Base-by-base conservation (phyloP, 2,329 filamentous ascomycete species). In the Diplodia sapinea region DNA sequence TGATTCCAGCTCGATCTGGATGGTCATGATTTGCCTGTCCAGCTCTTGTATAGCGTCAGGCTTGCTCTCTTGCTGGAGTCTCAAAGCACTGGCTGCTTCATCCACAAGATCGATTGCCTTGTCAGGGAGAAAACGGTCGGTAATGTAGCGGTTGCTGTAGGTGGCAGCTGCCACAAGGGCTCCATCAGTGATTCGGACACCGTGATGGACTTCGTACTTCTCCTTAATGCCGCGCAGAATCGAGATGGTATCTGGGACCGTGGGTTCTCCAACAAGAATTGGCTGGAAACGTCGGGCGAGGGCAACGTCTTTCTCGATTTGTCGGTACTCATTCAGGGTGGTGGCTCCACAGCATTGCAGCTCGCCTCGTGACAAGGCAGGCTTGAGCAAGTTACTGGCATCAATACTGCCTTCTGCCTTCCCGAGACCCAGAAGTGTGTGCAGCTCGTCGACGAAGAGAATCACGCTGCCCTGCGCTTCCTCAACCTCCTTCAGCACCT, bases 71-170 rank as follows among this genome's bases (percentile, higher is more conserved):
- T 98, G 95, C 75, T 98, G 94, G 38, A 98, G 81, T 54, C 96
- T 89, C 11, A 98, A 82, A 26, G 93, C 93, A 69, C 92, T 96
- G 1, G 94, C 94, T 11, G 95, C 95, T 80, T 98, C 95, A 71
- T 98, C 95, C 78, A 99, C 95, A 17, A 98, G 80, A 77, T 98
- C 95, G 70, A 99, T 98, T 2, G 95, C 95, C 78, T 98, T 98
- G 79, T 99, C 95, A 0, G 95, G 95, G 0, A 98, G 83, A 79
- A 97, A 98, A 1, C 95, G 90, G 75, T 98, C 94, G 15, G 94
- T 97, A 72, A 99, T 95, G 78, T 98, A 99, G 63, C 95, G 91
- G 75, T 98, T 98, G 70, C 92, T 95, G 76, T 96, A 91, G 0
- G 92, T 91, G 2, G 94, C 94, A 2, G 95, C 94, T 1, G 95